phyloP scores from a whole-genome alignment of 495 filamentous ascomycete species.

The Penicillium macrosclerotiorum region DNA sequence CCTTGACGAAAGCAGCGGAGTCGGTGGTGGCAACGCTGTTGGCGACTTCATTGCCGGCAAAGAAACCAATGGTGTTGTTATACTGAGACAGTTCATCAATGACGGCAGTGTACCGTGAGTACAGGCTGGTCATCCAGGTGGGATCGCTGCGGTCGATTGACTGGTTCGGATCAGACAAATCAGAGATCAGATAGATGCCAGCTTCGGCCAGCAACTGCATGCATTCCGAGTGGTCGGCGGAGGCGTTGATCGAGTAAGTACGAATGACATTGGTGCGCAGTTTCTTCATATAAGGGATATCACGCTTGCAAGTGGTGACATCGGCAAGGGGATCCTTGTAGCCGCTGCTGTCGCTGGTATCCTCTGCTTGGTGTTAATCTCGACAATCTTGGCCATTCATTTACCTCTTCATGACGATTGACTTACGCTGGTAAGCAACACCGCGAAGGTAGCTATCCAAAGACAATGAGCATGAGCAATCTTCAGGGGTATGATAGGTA shows the following conservation, averaged over 20 bases:
- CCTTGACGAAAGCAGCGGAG: conserved; percentile 92
- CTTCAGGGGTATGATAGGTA: neutral
- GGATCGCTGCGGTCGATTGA: conserved; percentile 85
- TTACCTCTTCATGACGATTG: neutral
- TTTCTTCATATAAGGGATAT: conserved; percentile 75
- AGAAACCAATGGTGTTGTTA: conserved; percentile 90
- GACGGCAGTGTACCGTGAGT: conserved; percentile 75
- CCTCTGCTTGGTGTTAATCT: conserved; percentile 35
- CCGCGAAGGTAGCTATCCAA: conserved; percentile 71
- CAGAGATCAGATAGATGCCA: conserved; percentile 92
- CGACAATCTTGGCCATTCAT: neutral
- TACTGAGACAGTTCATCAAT: conserved; percentile 77
- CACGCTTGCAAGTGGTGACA: conserved; percentile 65
- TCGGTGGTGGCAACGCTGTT: conserved; percentile 79
- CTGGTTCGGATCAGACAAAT: conserved; percentile 72
- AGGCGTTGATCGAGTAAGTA: conserved; percentile 87
- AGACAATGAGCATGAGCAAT: conserved; percentile 13
- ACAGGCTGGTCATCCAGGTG: conserved; percentile 72
- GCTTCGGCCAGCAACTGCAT: conserved; percentile 80
- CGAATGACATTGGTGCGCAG: conserved; percentile 88
- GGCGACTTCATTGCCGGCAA: conserved; percentile 94
- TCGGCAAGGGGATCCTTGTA: conserved; percentile 74
- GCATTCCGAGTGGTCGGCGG: conserved; percentile 72
- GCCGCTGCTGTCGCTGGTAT: conserved; percentile 28
- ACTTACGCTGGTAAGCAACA: conserved; percentile 78